Evolutionary conservation across 768 basidiomycete genomes (phyloP).

Genomic region (Kwoniella botswanensis): DNA sequence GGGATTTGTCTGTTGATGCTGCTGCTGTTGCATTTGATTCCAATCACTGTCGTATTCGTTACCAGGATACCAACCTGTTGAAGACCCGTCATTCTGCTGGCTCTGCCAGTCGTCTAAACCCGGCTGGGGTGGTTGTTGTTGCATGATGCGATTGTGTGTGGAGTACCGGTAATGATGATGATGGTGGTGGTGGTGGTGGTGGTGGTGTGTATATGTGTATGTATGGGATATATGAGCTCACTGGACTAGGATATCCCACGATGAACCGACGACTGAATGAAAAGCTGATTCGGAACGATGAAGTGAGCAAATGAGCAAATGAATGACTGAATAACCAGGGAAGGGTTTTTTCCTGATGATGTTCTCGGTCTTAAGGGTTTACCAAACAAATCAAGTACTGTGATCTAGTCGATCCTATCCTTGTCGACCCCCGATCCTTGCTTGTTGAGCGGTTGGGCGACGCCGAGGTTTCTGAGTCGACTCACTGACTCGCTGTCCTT

Average conservation of each 20-base stretch:
- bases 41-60: neutral
- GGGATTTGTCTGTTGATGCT: neutral
- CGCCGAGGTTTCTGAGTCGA: no score
- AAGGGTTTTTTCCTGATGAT: neutral
- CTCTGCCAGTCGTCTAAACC: neutral
- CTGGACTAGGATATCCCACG: neutral
- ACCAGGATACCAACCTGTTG: conserved; percentile 7
- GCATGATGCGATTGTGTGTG: neutral
- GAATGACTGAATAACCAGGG: neutral
- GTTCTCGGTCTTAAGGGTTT: neutral
- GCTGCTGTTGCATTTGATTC: neutral
- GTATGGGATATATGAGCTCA: neutral
- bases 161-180: no score
- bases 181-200: neutral
- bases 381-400: neutral
- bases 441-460: neutral
- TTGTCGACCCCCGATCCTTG: no score
- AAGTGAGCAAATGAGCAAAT: no score
- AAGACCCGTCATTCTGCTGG: neutral
- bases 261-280: neutral
- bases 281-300: no score
- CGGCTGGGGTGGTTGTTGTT: neutral
- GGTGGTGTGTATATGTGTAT: neutral
- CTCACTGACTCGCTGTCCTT: no score
- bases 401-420: neutral